Evolutionary conservation across 371 early-diverging fungal genomes (phyloP).

Genomic region (Mucor racemosus): DNA sequence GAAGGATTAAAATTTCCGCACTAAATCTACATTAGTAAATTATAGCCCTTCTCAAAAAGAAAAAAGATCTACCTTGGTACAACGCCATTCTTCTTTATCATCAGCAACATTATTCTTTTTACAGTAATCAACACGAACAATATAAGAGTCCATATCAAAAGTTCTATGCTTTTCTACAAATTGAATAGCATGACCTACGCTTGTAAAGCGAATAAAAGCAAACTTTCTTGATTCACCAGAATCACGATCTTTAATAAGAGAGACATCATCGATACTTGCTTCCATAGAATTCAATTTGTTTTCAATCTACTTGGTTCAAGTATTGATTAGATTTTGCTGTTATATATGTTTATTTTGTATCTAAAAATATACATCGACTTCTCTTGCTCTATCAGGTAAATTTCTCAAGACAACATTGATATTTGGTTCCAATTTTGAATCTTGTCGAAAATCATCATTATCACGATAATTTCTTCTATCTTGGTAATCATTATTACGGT

Average conservation of each 20-base stretch:
- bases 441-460: slow-evolving; percentile 11
- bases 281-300: slow-evolving; percentile 24
- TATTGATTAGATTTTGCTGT: slow-evolving; percentile 7
- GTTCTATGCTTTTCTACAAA: slow-evolving; percentile 58
- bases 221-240: slow-evolving; percentile 65
- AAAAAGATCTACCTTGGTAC: slow-evolving; percentile 43
- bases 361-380: slow-evolving; percentile 44
- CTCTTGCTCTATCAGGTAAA: slow-evolving; percentile 44
- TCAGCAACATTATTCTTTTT: slow-evolving; percentile 43
- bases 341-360: slow-evolving; percentile 43
- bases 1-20: slow-evolving; percentile 46
- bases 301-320: slow-evolving; percentile 31
- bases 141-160: slow-evolving; percentile 48
- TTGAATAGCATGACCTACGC: slow-evolving; percentile 68
- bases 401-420: slow-evolving; percentile 55
- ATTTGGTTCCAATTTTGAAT: slow-evolving; percentile 37
- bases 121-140: slow-evolving; percentile 63
- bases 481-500: background rate
- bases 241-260: slow-evolving; percentile 55
- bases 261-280: slow-evolving; percentile 36
- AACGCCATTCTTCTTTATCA: slow-evolving; percentile 60
- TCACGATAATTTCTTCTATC: slow-evolving; percentile 6
- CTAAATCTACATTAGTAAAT: slow-evolving; percentile 12
- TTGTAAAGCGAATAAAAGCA: slow-evolving; percentile 69
- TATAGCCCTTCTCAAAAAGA: background rate